Conservation (phyloP, 257 asterid genomes). For the Verbascum thapsus region DNA sequence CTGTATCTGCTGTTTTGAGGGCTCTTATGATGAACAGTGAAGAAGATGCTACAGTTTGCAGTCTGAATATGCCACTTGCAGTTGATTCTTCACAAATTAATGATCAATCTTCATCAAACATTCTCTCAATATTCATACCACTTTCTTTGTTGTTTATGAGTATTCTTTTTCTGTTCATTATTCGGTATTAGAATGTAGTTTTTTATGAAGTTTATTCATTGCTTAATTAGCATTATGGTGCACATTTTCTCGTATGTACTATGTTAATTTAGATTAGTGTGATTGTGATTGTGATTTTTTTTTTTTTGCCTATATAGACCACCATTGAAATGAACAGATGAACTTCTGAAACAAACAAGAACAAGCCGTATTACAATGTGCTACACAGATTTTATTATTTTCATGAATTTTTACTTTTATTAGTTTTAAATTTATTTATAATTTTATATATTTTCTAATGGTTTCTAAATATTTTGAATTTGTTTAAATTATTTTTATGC, state of each 20-base stretch:
- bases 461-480: too few species aligned
- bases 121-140: slow-evolving; percentile 32
- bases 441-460: too few species aligned
- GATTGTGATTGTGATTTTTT: slow-evolving; percentile 11
- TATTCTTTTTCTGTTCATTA: slow-evolving; percentile 20
- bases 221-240: slow-evolving; percentile 17
- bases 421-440: too few species aligned
- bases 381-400: too few species aligned
- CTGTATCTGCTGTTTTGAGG: slow-evolving; percentile 78
- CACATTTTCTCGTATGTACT: neutral
- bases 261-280: slow-evolving; percentile 27
- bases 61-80: slow-evolving; percentile 85
- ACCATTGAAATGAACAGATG: too few species aligned
- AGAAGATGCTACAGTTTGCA: slow-evolving; percentile 53
- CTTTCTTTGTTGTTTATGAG: slow-evolving; percentile 39
- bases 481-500: too few species aligned
- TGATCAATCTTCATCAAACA: slow-evolving; percentile 52
- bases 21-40: slow-evolving; percentile 74
- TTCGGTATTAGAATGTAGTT: slow-evolving; percentile 33
- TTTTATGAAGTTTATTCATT: slow-evolving; percentile 27
- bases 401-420: too few species aligned
- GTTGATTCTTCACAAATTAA: slow-evolving; percentile 83
- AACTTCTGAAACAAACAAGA: too few species aligned
- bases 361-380: too few species aligned
- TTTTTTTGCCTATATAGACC: slow-evolving; percentile 24